A percentile compares a stretch with the other conserved stretches of the same genome.
Conservation (phyloP, 371 early-diverging fungal species). For the Rhizopus stolonifer region DNA sequence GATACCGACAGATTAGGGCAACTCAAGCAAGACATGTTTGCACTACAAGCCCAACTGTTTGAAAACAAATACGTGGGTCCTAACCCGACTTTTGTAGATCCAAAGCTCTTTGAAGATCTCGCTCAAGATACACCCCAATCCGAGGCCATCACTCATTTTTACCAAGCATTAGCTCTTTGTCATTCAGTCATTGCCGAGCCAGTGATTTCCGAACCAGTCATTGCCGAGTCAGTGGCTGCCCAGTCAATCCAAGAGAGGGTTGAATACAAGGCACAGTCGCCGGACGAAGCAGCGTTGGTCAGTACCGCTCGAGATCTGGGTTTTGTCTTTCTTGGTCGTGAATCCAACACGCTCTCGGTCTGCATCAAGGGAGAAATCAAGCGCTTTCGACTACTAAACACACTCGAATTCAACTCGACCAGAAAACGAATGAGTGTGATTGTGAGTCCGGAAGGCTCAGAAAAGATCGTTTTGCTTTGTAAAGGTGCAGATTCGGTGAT, state of each 20-base stretch:
- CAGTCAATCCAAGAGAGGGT: constrained; percentile 47
- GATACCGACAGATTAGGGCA: constrained; percentile 17
- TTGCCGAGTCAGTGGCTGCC: constrained; percentile 55
- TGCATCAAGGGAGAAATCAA: constrained; percentile 70
- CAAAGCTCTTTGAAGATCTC: constrained; percentile 40
- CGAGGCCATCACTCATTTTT: constrained; percentile 68
- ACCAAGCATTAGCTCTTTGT: constrained; percentile 74
- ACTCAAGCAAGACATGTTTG: constrained; percentile 38
- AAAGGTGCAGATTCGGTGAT: constrained; percentile 98
- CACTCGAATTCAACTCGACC: constrained; percentile 81
- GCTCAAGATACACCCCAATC: constrained; percentile 48
- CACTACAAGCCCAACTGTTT: constrained; percentile 36
- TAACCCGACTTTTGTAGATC: constrained; percentile 46
- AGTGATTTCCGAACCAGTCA: too few species aligned
- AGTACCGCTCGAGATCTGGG: constrained; percentile 89
- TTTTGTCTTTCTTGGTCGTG: constrained; percentile 76
- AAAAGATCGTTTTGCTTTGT: constrained; percentile 79
- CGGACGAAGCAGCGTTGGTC: constrained; percentile 94
- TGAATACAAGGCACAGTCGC: constrained; percentile 90
- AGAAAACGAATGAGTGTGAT: constrained; percentile 89
- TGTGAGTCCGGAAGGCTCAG: constrained; percentile 61
- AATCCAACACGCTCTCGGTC: constrained; percentile 58
- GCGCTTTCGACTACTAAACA: constrained; percentile 63
- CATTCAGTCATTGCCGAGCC: constrained; percentile 73
- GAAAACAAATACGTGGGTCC: constrained; percentile 38